phyloP scores from a whole-genome alignment of 208 protist species.

The Polymyxa betae region DNA sequence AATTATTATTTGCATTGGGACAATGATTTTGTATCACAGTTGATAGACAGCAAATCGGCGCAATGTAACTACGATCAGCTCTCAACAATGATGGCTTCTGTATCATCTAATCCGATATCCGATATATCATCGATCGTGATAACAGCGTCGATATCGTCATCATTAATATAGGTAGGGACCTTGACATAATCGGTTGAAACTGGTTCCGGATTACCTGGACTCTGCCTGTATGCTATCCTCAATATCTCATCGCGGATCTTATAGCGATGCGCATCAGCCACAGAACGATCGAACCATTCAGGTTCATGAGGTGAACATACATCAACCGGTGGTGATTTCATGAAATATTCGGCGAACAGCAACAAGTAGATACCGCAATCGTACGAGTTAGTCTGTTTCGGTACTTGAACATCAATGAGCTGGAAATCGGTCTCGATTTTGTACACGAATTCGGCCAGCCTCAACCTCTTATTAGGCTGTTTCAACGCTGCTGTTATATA shows the following conservation, averaged over 20 bases:
- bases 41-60: too few relatives aligned
- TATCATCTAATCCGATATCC: too few relatives aligned
- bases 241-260: background rate
- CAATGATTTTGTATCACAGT: too few relatives aligned
- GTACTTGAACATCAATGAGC: constrained; percentile 15
- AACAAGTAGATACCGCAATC: constrained; percentile 26
- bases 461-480: background rate
- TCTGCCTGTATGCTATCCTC: background rate
- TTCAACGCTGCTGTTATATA: background rate
- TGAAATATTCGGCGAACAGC: background rate
- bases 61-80: too few relatives aligned
- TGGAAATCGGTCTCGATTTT: background rate
- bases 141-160: too few relatives aligned
- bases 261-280: background rate
- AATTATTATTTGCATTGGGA: too few relatives aligned
- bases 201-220: background rate
- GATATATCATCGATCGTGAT: too few relatives aligned
- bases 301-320: background rate
- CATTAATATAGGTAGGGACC: too few relatives aligned
- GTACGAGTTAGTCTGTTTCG: background rate
- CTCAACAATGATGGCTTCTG: too few relatives aligned
- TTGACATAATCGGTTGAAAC: background rate
- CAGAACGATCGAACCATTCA: background rate
- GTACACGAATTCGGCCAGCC: background rate
- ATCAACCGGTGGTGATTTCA: background rate